Percentiles rank a stretch among this genome's conserved stretches.
Conservation (phyloP, 192 early-diverging fungal species). For the Coemansia sp. region DNA sequence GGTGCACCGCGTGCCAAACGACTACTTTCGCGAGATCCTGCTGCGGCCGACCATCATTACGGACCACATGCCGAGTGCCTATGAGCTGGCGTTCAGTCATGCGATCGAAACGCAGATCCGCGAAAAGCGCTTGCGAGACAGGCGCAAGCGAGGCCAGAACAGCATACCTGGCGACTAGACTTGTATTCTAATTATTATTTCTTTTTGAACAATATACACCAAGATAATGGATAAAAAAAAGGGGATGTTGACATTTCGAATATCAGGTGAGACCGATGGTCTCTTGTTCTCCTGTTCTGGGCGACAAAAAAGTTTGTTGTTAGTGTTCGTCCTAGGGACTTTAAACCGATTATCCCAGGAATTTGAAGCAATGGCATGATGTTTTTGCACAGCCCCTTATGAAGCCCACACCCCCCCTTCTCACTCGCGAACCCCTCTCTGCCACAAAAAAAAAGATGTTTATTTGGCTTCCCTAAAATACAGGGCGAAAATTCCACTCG, state of each 20-base stretch:
- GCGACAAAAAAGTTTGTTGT: background rate
- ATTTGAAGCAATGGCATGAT: background rate
- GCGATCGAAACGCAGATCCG: slow-evolving; percentile 52
- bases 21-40: slow-evolving; percentile 45
- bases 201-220: background rate
- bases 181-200: background rate
- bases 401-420: too few relatives aligned
- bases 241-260: background rate
- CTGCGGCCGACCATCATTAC: slow-evolving; percentile 46
- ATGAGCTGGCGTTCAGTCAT: slow-evolving; percentile 49
- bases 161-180: slow-evolving; percentile 11
- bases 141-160: slow-evolving; percentile 15
- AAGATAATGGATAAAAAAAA: background rate
- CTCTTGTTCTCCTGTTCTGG: background rate
- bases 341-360: background rate
- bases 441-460: too few relatives aligned
- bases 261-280: background rate
- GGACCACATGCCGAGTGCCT: slow-evolving; percentile 54
- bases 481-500: too few relatives aligned
- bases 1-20: slow-evolving; percentile 34
- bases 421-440: too few relatives aligned
- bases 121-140: slow-evolving; percentile 37
- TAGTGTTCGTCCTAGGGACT: background rate
- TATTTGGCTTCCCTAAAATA: too few relatives aligned
- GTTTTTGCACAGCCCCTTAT: background rate